Conservation (phyloP, 2,329 filamentous ascomycete species). For the Epicoccum nigrum region DNA sequence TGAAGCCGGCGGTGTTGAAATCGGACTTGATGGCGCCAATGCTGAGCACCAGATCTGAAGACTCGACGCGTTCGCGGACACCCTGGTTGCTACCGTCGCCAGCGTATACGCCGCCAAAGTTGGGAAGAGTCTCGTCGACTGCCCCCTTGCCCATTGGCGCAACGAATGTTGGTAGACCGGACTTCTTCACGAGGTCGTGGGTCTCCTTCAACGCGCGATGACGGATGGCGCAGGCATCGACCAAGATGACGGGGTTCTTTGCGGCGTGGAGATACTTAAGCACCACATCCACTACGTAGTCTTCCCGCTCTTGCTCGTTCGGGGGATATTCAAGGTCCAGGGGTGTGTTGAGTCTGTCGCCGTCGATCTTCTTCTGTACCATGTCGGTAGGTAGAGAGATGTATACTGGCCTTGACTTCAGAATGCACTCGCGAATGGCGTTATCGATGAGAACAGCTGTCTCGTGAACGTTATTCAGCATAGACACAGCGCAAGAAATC, state of each 20-base stretch:
- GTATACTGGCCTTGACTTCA: slow-evolving; percentile 79
- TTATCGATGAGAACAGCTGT: slow-evolving; percentile 79
- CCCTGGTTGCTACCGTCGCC: slow-evolving; percentile 74
- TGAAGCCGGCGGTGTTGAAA: slow-evolving; percentile 84
- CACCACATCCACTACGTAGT: slow-evolving; percentile 82
- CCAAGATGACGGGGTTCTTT: slow-evolving; percentile 76
- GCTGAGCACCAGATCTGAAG: slow-evolving; percentile 72
- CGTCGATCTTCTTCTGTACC: slow-evolving; percentile 76
- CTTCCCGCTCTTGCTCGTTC: slow-evolving; percentile 74
- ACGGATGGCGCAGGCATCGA: slow-evolving; percentile 82
- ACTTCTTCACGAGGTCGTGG: slow-evolving; percentile 73
- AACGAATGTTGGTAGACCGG: slow-evolving; percentile 80
- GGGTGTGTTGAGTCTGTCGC: slow-evolving; percentile 70
- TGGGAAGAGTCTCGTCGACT: slow-evolving; percentile 75
- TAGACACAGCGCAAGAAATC: slow-evolving; percentile 74
- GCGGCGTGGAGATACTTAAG: slow-evolving; percentile 74
- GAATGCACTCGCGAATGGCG: slow-evolving; percentile 74
- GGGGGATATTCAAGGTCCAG: slow-evolving; percentile 69
- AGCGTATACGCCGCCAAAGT: slow-evolving; percentile 83
- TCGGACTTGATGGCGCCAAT: slow-evolving; percentile 76
- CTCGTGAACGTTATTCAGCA: slow-evolving; percentile 71
- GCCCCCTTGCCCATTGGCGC: slow-evolving; percentile 89
- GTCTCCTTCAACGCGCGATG: slow-evolving; percentile 76
- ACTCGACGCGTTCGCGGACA: slow-evolving; percentile 69
- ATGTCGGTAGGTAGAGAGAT: slow-evolving; percentile 84